Evolutionary conservation across 2,329 filamentous ascomycete genomes (phyloP), one percentile per base, ranked within the genome.

Genomic region (Coniochaeta hoffmannii): DNA sequence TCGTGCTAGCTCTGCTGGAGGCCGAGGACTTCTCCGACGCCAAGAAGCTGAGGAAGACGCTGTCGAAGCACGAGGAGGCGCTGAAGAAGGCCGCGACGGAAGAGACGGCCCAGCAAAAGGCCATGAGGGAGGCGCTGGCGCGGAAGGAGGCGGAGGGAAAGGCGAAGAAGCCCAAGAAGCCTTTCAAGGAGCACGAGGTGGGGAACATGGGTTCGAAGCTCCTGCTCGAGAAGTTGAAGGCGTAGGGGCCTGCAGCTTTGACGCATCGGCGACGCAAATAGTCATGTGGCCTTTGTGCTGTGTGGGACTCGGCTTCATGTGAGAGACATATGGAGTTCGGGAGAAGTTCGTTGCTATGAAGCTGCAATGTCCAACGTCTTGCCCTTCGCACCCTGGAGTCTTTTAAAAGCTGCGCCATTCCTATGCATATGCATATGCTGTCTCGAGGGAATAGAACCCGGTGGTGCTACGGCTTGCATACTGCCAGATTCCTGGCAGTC

Each of bases 1-100:
- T 96, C 11, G 80, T 97, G 4, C 81, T 97, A 26, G 88, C 85
- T 15, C 74, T 97, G 61, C 71, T 92, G 5, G 93, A 97, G 72
- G 82, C 87, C 0, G 77, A 81, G 22, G 83, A 85, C 56, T 94
- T 94, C 64, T 77, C 76, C 26, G 78, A 84, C 63, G 83, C 79
- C 63, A 77, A 80, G 15, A 85, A 88, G 63, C 74, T 96, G 53
- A 75, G 85, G 66, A 83, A 85, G 69, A 81, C 76, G 14, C 73
- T 97, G 62, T 87, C 84, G 74, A 87, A 88, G 73, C 83, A 86
- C 62, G 89, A 84, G 76, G 86, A 87, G 73, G 73, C 75, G 58
- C 73, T 96, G 56, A 77, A 89, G 66, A 83, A 81, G 68, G 86
- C 87, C 10, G 85, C 87, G 1, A 78, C 70, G 49, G 80, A 80